Conservation (phyloP, 768 basidiomycete genomes). For the Gautieria morchelliformis region DNA sequence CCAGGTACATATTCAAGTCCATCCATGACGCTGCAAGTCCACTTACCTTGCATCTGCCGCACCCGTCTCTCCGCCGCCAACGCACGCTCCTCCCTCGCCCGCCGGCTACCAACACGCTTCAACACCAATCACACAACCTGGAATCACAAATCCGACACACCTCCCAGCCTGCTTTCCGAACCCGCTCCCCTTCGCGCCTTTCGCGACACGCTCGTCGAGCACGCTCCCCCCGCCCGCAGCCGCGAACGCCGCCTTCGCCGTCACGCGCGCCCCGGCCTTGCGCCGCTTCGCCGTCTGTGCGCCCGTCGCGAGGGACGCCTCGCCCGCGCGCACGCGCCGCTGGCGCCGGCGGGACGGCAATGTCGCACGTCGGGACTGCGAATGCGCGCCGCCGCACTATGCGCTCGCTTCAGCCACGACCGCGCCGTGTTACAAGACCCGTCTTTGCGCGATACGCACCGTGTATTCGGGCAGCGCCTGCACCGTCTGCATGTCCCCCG, state of each 20-base stretch:
- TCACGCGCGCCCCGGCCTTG: conserved; percentile 64
- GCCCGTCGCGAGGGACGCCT: conserved; percentile 49
- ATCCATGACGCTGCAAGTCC: neutral
- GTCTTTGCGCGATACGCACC: conserved; percentile 28
- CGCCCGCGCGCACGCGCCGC: conserved; percentile 23
- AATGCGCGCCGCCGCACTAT: conserved; percentile 76
- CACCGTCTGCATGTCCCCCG: conserved; percentile 38
- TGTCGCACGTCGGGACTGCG: conserved; percentile 45
- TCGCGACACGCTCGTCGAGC: conserved; percentile 34
- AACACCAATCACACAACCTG: neutral
- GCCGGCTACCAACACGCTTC: conserved; percentile 39
- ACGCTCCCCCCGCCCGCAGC: conserved; percentile 39
- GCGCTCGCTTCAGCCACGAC: neutral
- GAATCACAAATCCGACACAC: neutral
- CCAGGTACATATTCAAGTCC: neutral
- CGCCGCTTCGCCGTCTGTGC: conserved; percentile 56
- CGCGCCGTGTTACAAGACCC: neutral
- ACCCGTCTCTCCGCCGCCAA: conserved; percentile 62
- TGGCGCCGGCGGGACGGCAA: conserved; percentile 28
- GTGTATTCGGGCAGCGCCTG: conserved; percentile 71
- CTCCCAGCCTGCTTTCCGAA: conserved; percentile 56
- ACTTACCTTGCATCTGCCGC: conserved; percentile 30
- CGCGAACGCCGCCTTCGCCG: conserved; percentile 46
- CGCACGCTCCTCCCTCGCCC: conserved; percentile 71
- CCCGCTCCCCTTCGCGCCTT: conserved; percentile 39